Percentiles rank a stretch among this genome's conserved stretches.
Conservation (phyloP, 1,284 basidiomycete species). For the Leccinum angustisporum region DNA sequence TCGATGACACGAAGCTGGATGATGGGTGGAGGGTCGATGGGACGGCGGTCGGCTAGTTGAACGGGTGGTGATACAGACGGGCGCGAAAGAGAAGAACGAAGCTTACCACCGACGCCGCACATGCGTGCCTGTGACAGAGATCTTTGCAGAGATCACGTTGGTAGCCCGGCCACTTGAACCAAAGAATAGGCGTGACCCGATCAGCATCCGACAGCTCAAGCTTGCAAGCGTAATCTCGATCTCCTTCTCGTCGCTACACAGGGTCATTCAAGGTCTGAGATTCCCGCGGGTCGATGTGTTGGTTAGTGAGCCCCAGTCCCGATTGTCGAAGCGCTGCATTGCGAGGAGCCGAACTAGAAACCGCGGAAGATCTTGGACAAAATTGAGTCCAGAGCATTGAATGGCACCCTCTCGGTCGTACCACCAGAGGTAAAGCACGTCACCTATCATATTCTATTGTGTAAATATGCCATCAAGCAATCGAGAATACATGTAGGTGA, state of each 20-base stretch:
- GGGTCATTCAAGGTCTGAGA: too few relatives aligned
- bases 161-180: slow-evolving; percentile 16
- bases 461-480: too few relatives aligned
- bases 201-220: background rate
- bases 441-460: too few relatives aligned
- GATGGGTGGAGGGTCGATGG: slow-evolving; percentile 95
- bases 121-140: background rate
- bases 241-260: slow-evolving; percentile 20
- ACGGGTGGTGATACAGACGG: slow-evolving; percentile 9
- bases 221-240: background rate
- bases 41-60: slow-evolving; percentile 78
- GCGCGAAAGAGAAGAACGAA: slow-evolving; percentile 34
- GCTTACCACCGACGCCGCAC: slow-evolving; percentile 53
- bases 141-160: slow-evolving; percentile 2
- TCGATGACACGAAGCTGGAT: slow-evolving; percentile 91
- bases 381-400: too few relatives aligned
- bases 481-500: too few relatives aligned
- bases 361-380: too few relatives aligned
- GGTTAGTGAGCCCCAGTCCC: too few relatives aligned
- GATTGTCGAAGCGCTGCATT: too few relatives aligned
- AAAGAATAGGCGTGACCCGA: background rate
- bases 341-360: too few relatives aligned
- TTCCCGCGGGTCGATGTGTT: too few relatives aligned
- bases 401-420: too few relatives aligned
- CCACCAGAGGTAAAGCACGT: too few relatives aligned